Conservation (phyloP, 352 stramenopile species). For the Globisporangium takayamanum region DNA sequence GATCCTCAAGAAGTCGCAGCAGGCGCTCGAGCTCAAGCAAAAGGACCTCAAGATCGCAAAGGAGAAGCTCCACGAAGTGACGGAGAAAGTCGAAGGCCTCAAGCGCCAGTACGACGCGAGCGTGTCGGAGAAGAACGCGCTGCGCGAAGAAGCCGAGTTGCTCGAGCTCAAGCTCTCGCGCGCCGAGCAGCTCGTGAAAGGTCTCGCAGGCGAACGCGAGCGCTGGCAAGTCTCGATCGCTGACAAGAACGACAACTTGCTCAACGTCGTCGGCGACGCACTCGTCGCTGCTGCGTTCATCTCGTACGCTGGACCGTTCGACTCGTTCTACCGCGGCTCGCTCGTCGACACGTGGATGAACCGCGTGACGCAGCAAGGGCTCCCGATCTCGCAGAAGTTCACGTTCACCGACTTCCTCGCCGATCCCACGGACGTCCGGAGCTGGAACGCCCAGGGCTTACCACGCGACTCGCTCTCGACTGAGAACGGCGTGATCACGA, state of each 20-base stretch:
- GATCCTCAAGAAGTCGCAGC: conserved; percentile 80
- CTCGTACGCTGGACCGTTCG: conserved; percentile 94
- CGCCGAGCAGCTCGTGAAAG: conserved; percentile 92
- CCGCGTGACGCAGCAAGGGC: conserved; percentile 68
- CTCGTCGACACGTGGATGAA: conserved; percentile 89
- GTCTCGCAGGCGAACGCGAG: conserved; percentile 90
- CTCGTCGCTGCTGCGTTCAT: conserved; percentile 93
- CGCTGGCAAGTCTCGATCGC: conserved; percentile 91
- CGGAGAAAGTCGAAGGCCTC: conserved; percentile 86
- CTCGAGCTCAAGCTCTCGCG: conserved; percentile 91
- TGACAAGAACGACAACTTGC: conserved; percentile 83
- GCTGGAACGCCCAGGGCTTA: conserved; percentile 93
- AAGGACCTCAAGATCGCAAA: conserved; percentile 84
- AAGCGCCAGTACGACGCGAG: conserved; percentile 90
- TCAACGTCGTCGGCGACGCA: conserved; percentile 89
- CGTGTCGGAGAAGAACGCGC: conserved; percentile 91
- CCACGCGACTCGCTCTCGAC: conserved; percentile 91
- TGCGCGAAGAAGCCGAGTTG: conserved; percentile 89
- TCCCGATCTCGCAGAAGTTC: conserved; percentile 87
- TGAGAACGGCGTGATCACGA: conserved; percentile 96
- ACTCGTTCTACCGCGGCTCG: conserved; percentile 86
- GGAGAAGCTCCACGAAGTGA: conserved; percentile 89
- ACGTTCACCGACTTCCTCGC: conserved; percentile 91
- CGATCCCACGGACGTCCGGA: conserved; percentile 90
- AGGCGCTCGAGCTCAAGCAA: conserved; percentile 84